A percentile compares a stretch with the other conserved stretches of the same genome.
Conservation (phyloP, 208 protist species). For the Porcisia deanei region DNA sequence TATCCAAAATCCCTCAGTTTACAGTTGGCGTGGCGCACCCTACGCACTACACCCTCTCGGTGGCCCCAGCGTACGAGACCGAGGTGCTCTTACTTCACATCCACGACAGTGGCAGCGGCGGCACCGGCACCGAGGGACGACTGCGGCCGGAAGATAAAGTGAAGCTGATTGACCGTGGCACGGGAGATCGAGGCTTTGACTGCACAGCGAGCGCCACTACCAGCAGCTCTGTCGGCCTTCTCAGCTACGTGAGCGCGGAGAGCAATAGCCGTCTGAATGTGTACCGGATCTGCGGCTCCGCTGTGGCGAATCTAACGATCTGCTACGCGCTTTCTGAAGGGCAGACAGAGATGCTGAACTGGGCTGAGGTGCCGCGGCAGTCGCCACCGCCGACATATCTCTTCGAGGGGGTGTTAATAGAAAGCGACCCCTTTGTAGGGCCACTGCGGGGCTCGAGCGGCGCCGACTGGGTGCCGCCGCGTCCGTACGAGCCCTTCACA, state of each 20-base stretch:
- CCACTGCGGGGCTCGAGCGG: constrained; percentile 28
- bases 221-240: constrained; percentile 45
- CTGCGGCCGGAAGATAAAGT: constrained; percentile 44
- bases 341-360: constrained; percentile 22
- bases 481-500: constrained; percentile 76
- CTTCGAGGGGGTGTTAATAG: constrained; percentile 44
- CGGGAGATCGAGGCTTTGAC: constrained; percentile 39
- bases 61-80: constrained; percentile 55
- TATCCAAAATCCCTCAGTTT: constrained; percentile 60
- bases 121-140: constrained; percentile 10
- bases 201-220: constrained; percentile 41
- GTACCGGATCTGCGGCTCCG: constrained; percentile 62
- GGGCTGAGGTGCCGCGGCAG: constrained; percentile 78
- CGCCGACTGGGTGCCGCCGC: constrained; percentile 36
- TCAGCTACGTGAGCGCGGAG: constrained; percentile 28
- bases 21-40: constrained; percentile 67
- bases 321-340: constrained; percentile 65
- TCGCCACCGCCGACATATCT: constrained; percentile 55
- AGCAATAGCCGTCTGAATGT: constrained; percentile 52
- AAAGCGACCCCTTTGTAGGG: constrained; percentile 54
- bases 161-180: constrained; percentile 56
- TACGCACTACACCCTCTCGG: constrained; percentile 45
- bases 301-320: constrained; percentile 54
- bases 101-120: constrained; percentile 24
- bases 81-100: constrained; percentile 55